Percentiles rank a stretch among this genome's conserved stretches.
phyloP scores from a whole-genome alignment of 2,329 filamentous ascomycete genomes.

The Metarhizium rileyi region DNA sequence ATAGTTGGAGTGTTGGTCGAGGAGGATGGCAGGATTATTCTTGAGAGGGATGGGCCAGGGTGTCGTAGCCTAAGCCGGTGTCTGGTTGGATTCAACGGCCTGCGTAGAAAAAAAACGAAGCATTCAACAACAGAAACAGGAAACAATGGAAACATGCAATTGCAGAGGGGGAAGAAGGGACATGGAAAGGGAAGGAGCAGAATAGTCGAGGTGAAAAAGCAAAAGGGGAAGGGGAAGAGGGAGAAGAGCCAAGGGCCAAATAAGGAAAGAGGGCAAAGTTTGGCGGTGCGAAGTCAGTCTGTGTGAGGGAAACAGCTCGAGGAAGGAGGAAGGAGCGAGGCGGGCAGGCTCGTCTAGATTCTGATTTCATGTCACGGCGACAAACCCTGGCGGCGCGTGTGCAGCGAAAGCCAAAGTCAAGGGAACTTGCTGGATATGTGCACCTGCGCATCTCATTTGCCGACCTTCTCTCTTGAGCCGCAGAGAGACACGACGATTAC shows the following conservation, averaged over 20 bases:
- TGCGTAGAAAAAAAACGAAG: background rate
- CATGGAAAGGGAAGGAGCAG: background rate
- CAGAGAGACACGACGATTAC: no score
- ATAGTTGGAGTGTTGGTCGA: no score
- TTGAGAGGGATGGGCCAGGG: background rate
- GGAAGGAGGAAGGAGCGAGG: background rate
- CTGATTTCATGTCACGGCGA: background rate
- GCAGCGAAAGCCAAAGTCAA: no score
- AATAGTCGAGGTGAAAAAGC: no score
- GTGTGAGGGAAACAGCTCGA: background rate
- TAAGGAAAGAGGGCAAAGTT: background rate
- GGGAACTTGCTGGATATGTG: no score
- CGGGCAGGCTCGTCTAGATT: background rate
- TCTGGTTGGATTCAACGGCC: conserved; percentile 2
- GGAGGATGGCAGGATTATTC: no score
- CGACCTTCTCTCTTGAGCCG: no score
- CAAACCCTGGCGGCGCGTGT: no score
- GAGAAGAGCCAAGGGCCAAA: background rate
- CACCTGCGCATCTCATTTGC: no score
- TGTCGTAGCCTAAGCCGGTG: background rate
- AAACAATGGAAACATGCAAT: background rate
- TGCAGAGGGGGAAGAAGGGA: background rate
- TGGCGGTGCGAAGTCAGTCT: background rate
- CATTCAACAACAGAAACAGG: background rate
- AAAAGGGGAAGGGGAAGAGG: background rate